These are phyloP conservation scores for Starmerella asiatica DNA, from an alignment of 805 yeast species.

Conservation along the genomic window DNA sequence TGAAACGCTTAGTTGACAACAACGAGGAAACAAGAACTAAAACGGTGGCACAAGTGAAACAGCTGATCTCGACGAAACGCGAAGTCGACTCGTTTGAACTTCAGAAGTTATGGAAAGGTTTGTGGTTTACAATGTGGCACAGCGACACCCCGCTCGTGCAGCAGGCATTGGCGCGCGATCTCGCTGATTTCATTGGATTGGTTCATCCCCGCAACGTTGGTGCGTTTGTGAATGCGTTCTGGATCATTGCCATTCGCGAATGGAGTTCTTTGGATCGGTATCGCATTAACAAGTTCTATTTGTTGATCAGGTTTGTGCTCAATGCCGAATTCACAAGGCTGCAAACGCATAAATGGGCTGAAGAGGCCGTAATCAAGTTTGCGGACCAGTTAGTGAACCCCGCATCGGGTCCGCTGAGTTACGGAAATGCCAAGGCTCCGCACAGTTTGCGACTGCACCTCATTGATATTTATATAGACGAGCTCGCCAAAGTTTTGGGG, in stretches of 20 bases:
- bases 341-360: conserved; percentile 41
- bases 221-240: conserved; percentile 57
- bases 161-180: conserved; percentile 60
- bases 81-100: conserved; percentile 39
- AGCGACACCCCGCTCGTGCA: conserved; percentile 89
- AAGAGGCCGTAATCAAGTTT: conserved; percentile 34
- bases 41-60: conserved; percentile 52
- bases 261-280: conserved; percentile 73
- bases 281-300: conserved; percentile 76
- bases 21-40: conserved; percentile 53
- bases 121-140: conserved; percentile 92
- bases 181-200: conserved; percentile 40
- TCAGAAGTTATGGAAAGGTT: conserved; percentile 91
- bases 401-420: conserved; percentile 25
- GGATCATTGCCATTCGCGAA: conserved; percentile 64
- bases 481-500: conserved; percentile 54
- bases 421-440: conserved; percentile 48
- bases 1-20: conserved; percentile 18
- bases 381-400: conserved; percentile 28
- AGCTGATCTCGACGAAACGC: conserved; percentile 37
- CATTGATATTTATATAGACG: conserved; percentile 73
- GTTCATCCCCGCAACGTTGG: conserved; percentile 32
- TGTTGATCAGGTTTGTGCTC: conserved; percentile 65
- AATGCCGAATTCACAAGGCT: conserved; percentile 51
- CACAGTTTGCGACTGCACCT: conserved; percentile 74